phyloP scores from a whole-genome alignment of 768 basidiomycete species.

The Russula brevipes region DNA sequence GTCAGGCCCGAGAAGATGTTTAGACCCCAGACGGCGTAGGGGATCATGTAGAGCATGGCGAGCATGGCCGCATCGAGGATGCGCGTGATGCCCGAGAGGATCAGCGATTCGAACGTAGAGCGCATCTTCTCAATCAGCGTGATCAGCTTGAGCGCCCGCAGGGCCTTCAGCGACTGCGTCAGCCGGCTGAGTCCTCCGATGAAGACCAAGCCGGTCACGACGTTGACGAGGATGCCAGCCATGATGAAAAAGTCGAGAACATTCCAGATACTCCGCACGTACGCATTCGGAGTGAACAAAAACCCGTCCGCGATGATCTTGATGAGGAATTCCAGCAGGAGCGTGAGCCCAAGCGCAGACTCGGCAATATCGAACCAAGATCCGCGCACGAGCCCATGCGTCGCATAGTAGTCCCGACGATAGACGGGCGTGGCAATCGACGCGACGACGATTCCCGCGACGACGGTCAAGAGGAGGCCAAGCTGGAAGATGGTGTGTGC shows the following conservation, averaged over 20 bases:
- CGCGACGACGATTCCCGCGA: conserved; percentile 79
- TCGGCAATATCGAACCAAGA: conserved; percentile 91
- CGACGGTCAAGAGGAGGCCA: conserved; percentile 64
- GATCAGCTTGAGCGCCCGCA: conserved; percentile 84
- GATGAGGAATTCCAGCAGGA: conserved; percentile 80
- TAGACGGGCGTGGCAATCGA: conserved; percentile 80
- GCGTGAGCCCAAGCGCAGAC: conserved; percentile 57
- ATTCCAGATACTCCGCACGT: conserved; percentile 90
- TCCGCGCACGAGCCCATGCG: conserved; percentile 53
- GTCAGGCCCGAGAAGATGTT: conserved; percentile 87
- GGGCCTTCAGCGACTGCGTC: conserved; percentile 79
- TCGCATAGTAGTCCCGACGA: conserved; percentile 61
- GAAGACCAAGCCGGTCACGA: conserved; percentile 65
- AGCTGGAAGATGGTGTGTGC: conserved; percentile 71
- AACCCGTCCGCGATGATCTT: conserved; percentile 93
- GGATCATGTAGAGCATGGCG: conserved; percentile 87
- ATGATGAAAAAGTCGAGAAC: conserved; percentile 84
- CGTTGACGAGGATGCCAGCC: conserved; percentile 67
- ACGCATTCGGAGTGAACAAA: conserved; percentile 85
- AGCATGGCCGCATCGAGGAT: conserved; percentile 88
- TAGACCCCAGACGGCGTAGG: conserved; percentile 89
- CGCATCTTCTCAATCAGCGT: conserved; percentile 85
- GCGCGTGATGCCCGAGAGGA: conserved; percentile 78
- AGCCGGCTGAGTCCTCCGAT: conserved; percentile 76
- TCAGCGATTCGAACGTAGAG: conserved; percentile 77